Evolutionary conservation across 2,329 filamentous ascomycete genomes (phyloP).

Genomic region (Polychaeton citri): DNA sequence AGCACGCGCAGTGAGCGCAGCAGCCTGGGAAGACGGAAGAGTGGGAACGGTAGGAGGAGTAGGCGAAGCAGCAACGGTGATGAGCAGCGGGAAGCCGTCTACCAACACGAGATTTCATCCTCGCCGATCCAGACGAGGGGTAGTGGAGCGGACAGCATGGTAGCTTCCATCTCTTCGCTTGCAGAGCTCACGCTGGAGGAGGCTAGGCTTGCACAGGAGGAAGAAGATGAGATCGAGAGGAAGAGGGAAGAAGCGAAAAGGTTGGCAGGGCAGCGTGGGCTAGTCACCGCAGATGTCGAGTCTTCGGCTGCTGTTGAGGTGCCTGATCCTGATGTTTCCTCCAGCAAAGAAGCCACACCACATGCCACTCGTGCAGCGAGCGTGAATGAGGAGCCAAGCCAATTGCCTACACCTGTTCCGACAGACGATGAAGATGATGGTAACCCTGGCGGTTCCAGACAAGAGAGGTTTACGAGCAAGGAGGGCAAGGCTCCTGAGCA

Average conservation of each 20-base stretch:
- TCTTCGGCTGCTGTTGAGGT: conserved; percentile 8
- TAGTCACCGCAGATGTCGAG: conserved; percentile 20
- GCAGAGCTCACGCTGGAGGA: not conserved
- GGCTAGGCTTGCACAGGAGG: conserved; percentile 27
- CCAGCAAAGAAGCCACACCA: conserved; percentile 15
- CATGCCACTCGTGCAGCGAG: conserved; percentile 1
- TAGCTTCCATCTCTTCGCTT: not conserved
- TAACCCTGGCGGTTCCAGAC: too few relatives aligned
- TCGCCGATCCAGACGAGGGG: not conserved
- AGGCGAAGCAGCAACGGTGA: not conserved
- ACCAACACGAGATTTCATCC: not conserved
- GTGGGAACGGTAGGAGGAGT: conserved; percentile 5
- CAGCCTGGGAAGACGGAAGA: conserved; percentile 8
- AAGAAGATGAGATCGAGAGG: conserved; percentile 41
- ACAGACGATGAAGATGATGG: conserved; percentile 16
- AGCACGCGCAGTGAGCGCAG: conserved; percentile 11
- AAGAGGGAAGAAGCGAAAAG: conserved; percentile 42
- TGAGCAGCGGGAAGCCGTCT: conserved; percentile 1
- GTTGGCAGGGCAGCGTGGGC: conserved; percentile 41
- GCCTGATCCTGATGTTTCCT: conserved; percentile 6
- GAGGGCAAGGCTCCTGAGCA: too few relatives aligned
- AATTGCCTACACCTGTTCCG: conserved; percentile 11
- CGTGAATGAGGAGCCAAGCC: conserved; percentile 9
- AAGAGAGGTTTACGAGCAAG: too few relatives aligned
- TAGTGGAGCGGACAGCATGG: not conserved